Percentiles rank a stretch among this genome's conserved stretches.
Conservation (phyloP, 2,329 filamentous ascomycete species). For the Phaeophleospora eucalypticola region DNA sequence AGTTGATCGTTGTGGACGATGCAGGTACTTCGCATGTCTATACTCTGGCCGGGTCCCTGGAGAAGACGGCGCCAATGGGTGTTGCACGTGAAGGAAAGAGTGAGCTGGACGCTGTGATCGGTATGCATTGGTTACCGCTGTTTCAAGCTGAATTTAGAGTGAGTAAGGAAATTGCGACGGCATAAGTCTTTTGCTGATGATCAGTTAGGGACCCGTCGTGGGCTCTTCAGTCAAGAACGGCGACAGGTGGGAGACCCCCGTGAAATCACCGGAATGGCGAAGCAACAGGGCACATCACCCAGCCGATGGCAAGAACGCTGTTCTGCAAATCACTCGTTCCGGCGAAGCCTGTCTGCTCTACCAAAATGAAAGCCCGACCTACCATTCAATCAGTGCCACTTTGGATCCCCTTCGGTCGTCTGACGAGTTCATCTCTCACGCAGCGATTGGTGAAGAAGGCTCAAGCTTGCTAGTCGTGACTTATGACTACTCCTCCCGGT, state of each 20-base stretch:
- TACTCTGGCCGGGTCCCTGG: constrained; percentile 66
- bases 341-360: constrained; percentile 73
- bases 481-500: constrained; percentile 65
- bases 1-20: constrained; percentile 78
- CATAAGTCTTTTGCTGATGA: background rate
- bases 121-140: constrained; percentile 69
- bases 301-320: constrained; percentile 63
- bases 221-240: constrained; percentile 38
- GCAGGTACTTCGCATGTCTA: constrained; percentile 74
- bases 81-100: constrained; percentile 58
- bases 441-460: constrained; percentile 58
- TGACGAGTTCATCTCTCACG: constrained; percentile 75
- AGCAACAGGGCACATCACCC: constrained; percentile 68
- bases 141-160: constrained; percentile 34
- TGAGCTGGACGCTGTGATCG: constrained; percentile 73
- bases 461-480: constrained; percentile 60
- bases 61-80: constrained; percentile 59
- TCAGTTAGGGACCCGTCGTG: constrained; percentile 26
- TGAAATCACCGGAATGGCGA: constrained; percentile 54
- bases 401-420: constrained; percentile 38
- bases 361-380: constrained; percentile 66
- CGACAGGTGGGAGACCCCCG: constrained; percentile 64
- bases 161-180: constrained; percentile 8
- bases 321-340: constrained; percentile 72
- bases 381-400: constrained; percentile 65